Conservation (phyloP, 2,329 filamentous ascomycete genomes). For the Aureobasidium sp. region DNA sequence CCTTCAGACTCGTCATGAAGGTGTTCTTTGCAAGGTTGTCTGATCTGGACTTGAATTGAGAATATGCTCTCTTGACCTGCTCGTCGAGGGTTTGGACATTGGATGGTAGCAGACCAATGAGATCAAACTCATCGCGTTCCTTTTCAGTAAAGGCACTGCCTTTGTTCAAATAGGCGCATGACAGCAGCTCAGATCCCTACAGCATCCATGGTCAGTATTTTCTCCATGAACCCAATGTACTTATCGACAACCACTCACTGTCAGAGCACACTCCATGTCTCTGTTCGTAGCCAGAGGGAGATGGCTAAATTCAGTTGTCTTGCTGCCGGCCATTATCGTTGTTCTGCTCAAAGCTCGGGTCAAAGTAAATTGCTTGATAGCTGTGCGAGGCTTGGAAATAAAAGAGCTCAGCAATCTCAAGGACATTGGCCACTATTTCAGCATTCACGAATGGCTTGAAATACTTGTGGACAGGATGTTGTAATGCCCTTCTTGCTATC, state of each 20-base stretch:
- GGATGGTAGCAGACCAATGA: constrained; percentile 66
- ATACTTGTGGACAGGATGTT: background rate
- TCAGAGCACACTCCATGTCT: constrained; percentile 18
- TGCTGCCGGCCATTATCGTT: background rate
- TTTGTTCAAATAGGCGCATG: constrained; percentile 69
- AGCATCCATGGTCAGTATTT: background rate
- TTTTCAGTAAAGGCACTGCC: constrained; percentile 67
- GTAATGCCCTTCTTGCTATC: background rate
- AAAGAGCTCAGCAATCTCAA: background rate
- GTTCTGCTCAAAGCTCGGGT: background rate
- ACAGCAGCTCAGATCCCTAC: constrained; percentile 46
- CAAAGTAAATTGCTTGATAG: background rate
- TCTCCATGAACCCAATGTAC: background rate
- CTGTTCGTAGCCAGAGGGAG: constrained; percentile 14
- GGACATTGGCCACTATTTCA: background rate
- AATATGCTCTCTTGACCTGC: constrained; percentile 69
- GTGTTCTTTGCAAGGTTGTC: constrained; percentile 76
- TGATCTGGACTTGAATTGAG: constrained; percentile 61
- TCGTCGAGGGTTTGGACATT: constrained; percentile 68
- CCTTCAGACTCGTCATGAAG: constrained; percentile 76
- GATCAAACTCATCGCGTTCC: constrained; percentile 62
- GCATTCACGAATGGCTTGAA: background rate
- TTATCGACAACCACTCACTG: background rate
- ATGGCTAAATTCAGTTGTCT: constrained; percentile 7
- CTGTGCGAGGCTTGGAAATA: background rate